Base-by-base conservation (phyloP, 257 asterid genomes). In the Salvia miltiorrhiza region DNA sequence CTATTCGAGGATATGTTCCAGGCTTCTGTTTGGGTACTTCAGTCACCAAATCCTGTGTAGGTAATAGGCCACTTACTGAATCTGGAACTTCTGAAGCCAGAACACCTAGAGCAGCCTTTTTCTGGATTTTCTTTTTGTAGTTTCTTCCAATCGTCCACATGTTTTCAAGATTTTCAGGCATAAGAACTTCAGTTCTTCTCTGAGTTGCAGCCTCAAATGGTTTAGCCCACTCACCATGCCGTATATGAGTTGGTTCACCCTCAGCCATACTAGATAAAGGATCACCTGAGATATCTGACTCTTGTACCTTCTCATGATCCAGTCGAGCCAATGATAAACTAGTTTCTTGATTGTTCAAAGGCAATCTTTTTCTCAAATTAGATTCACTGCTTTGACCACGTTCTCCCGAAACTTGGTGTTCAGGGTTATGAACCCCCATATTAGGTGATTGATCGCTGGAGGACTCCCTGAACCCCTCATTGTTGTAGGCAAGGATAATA, bases 121-220 rank as follows among this genome's bases (percentile, higher is more conserved):
- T 89, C 52, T 80, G 83, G 63, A 89, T 79, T 75, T 89, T 89
- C 84, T 87, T 89, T 78, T 91, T 91, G 72, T 94, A 91, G 77
- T 94, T 89, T 85, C 99, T 85, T 75, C 99, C 99, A 37, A 85
- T 94, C 12, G 97, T 61, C 99, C 99, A 94, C 97, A 94, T 87
- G 80, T 94, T 91, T 72, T 94, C 99, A 75, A 94, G 97, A 82
- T 94, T 91, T 82, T 94, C 99, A 55, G 99, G 99, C 90, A 71
- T 89, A 65, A 94, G 90, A 71, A 94, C 99, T 83, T 94, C 99
- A 63, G 93, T 87, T 86, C 99, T 94, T 85, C 98, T 87, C 86
- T 91, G 98, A 55, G 89, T 89, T 56, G 97, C 96, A 67, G 98
- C 98, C 69, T 94, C 97, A 72, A 89, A 84, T 56, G 55, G 84